Conservation (phyloP, 805 yeast species). For the Saccharomycopsis microspora region DNA sequence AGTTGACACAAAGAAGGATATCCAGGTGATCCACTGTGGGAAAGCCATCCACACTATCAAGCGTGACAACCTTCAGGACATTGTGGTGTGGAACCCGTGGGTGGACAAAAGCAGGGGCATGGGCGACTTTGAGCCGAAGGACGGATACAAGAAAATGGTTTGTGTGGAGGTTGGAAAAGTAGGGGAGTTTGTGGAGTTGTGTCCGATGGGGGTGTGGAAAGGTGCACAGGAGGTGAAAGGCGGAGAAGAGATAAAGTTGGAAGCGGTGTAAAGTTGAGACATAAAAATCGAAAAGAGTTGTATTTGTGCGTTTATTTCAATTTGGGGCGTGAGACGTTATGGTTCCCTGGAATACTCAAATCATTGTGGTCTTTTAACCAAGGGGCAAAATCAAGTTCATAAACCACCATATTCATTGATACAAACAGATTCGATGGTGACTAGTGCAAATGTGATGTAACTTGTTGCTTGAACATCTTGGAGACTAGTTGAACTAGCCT, state of each 20-base stretch:
- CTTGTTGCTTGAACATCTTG: too few relatives aligned
- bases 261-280: constrained; percentile 28
- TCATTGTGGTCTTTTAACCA: too few relatives aligned
- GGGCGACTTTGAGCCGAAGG: constrained; percentile 82
- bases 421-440: too few relatives aligned
- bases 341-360: too few relatives aligned
- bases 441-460: too few relatives aligned
- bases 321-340: too few relatives aligned
- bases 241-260: constrained; percentile 52
- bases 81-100: constrained; percentile 99
- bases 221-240: constrained; percentile 48
- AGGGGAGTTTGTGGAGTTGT: constrained; percentile 46
- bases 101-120: constrained; percentile 65
- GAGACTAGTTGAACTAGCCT: too few relatives aligned
- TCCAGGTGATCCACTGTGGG: constrained; percentile 64
- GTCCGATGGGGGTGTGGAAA: constrained; percentile 67
- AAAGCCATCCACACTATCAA: constrained; percentile 58
- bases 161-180: constrained; percentile 95
- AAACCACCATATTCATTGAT: too few relatives aligned
- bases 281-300: too few relatives aligned
- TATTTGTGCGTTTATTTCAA: too few relatives aligned
- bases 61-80: constrained; percentile 49
- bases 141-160: constrained; percentile 77
- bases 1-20: constrained; percentile 38
- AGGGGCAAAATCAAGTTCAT: too few relatives aligned